A percentile compares a stretch with the other conserved stretches of the same genome.
Evolutionary conservation across 2,329 filamentous ascomycete species (phyloP).

Genomic region (Blumeria hordei): DNA sequence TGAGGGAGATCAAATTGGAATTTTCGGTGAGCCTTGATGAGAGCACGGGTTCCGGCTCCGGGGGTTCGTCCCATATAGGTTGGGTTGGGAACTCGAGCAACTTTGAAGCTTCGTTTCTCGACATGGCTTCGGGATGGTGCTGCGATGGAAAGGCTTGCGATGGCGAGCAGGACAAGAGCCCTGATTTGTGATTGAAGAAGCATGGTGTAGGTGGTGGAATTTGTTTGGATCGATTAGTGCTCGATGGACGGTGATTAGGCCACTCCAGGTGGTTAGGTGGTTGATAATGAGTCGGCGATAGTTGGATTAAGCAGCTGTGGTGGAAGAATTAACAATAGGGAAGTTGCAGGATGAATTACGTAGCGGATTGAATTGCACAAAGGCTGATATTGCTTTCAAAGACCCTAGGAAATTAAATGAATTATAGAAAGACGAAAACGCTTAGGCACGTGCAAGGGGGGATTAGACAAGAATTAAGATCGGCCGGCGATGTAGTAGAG

Average conservation of each 20-base stretch:
- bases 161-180: conserved; percentile 21
- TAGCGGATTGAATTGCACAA: too few relatives aligned
- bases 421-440: too few relatives aligned
- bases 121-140: conserved; percentile 24
- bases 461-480: too few relatives aligned
- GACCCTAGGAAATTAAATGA: too few relatives aligned
- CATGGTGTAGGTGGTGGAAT: conserved; percentile 8
- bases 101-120: conserved; percentile 15
- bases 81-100: conserved; percentile 15
- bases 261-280: conserved; percentile 14
- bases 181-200: conserved; percentile 12
- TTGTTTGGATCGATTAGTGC: conserved; percentile 1
- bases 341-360: too few relatives aligned
- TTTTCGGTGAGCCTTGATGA: conserved; percentile 44
- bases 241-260: background rate
- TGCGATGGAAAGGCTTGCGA: conserved; percentile 23
- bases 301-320: too few relatives aligned
- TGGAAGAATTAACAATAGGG: too few relatives aligned
- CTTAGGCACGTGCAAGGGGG: too few relatives aligned
- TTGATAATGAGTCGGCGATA: background rate
- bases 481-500: too few relatives aligned
- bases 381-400: too few relatives aligned
- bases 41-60: conserved; percentile 20
- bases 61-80: conserved; percentile 19
- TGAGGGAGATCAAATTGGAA: conserved; percentile 30